phyloP scores from a whole-genome alignment of 192 early-diverging fungal species.

The Allomyces javanicus region DNA sequence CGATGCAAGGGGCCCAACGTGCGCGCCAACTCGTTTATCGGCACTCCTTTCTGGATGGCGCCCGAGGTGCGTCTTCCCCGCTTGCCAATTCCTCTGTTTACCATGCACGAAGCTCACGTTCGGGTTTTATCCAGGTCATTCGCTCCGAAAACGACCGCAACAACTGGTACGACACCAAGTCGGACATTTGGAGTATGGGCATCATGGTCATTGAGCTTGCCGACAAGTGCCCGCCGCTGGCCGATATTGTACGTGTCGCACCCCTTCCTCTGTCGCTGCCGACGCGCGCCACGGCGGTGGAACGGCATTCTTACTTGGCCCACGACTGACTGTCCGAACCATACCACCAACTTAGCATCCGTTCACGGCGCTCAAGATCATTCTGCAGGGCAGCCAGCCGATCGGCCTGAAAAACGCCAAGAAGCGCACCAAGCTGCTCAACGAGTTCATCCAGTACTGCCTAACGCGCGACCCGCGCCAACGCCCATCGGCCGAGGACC shows the following conservation, averaged over 20 bases:
- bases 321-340: no score
- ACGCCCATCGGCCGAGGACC: constrained; percentile 26
- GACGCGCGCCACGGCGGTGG: no score
- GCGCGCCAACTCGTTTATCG: constrained; percentile 36
- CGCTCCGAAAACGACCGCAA: neutral
- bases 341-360: constrained; percentile 15
- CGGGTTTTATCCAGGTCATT: neutral
- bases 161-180: constrained; percentile 27
- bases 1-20: constrained; percentile 19
- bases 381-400: constrained; percentile 18
- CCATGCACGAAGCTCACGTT: neutral
- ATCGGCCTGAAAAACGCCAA: constrained; percentile 39
- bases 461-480: constrained; percentile 28
- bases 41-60: constrained; percentile 44
- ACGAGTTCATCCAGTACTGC: constrained; percentile 34
- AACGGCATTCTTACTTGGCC: no score
- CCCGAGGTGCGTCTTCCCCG: constrained; percentile 34
- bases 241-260: constrained; percentile 17
- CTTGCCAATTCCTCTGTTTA: constrained; percentile 1
- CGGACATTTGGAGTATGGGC: constrained; percentile 44
- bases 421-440: constrained; percentile 31
- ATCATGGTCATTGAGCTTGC: constrained; percentile 48
- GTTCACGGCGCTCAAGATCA: constrained; percentile 36
- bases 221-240: constrained; percentile 41
- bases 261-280: no score